Evolutionary conservation across 345 rosid species (phyloP), one percentile per base, ranked within the genome.

Genomic region (Salix purpurea): DNA sequence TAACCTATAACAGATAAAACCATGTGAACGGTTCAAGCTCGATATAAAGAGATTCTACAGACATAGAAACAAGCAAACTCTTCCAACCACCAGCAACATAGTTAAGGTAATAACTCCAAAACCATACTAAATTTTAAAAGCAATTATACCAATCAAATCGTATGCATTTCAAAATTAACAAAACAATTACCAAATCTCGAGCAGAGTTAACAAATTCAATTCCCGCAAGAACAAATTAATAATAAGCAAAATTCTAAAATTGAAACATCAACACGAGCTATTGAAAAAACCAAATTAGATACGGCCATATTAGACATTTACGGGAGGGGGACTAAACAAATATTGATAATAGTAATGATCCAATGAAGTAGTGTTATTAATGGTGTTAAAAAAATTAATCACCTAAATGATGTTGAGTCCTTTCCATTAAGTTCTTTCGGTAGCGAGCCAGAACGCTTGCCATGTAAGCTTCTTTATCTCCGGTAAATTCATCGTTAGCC

Each of bases 391-490:
- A 10, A 58, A 2, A 68, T 23, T 2, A 26, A 18, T 34, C 82
- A 92, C 98, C 97, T 83, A 92, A 81, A 89, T 93, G 99, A 24
- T 87, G 79, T 73, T 90, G 91, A 67, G 98, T 93, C 67, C 94
- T 84, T 71, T 95, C 99, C 39, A 84, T 67, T 82, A 95, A 84
- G 76, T 85, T 93, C 87, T 89, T 93, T 37, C 93, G 64, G 78
- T 91, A 93, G 2, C 98, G 89, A 80, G 99, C 98, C 76, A 96
- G 86, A 67, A 93, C 92, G 74, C 98, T 84, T 73, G 99, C 98
- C 97, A 95, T 93, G 71, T 90, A 90, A 23, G 99, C 99, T 15
- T 95, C 99, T 81, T 86, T 93, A 68, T 95, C 99, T 10, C 98
- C 99, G 54, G 96, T 95, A 76, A 79, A 81, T 8, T 93, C 99